A percentile compares a stretch with the other conserved stretches of the same genome.
Conservation (phyloP, 345 rosid species). For the Melaleuca alternifolia region DNA sequence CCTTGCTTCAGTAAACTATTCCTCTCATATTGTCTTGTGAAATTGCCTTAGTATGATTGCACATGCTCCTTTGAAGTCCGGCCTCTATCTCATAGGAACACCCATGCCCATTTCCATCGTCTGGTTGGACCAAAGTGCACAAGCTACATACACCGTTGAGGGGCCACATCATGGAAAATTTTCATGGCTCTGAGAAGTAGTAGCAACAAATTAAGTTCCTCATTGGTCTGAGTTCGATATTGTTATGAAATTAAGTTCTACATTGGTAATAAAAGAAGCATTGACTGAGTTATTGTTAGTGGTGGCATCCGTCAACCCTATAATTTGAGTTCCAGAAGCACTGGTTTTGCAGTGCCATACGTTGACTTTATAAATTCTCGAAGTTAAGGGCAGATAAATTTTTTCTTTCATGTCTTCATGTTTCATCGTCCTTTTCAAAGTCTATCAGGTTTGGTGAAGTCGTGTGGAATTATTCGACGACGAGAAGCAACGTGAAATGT, state of each 20-base stretch:
- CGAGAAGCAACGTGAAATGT: neutral
- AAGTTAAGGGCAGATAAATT: neutral
- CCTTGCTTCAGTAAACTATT: neutral
- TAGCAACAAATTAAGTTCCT: neutral
- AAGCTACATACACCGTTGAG: neutral
- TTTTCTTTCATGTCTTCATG: neutral
- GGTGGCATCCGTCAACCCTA: neutral
- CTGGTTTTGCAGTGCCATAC: neutral
- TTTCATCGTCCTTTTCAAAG: neutral
- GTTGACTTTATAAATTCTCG: neutral
- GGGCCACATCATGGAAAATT: neutral
- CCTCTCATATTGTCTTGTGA: neutral
- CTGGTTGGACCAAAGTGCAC: neutral
- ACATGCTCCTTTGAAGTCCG: slow-evolving; percentile 67
- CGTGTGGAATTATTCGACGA: neutral
- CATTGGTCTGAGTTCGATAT: neutral
- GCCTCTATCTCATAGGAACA: slow-evolving; percentile 83
- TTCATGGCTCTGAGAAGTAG: neutral
- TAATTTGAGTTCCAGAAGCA: neutral
- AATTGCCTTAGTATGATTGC: neutral
- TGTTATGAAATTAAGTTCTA: neutral
- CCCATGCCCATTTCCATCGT: neutral
- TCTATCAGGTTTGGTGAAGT: neutral
- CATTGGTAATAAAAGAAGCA: neutral
- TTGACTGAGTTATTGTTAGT: neutral